These are phyloP conservation scores for Yamagishiella unicocca DNA, from an alignment of 139 green algal species.

Conservation along the genomic window DNA sequence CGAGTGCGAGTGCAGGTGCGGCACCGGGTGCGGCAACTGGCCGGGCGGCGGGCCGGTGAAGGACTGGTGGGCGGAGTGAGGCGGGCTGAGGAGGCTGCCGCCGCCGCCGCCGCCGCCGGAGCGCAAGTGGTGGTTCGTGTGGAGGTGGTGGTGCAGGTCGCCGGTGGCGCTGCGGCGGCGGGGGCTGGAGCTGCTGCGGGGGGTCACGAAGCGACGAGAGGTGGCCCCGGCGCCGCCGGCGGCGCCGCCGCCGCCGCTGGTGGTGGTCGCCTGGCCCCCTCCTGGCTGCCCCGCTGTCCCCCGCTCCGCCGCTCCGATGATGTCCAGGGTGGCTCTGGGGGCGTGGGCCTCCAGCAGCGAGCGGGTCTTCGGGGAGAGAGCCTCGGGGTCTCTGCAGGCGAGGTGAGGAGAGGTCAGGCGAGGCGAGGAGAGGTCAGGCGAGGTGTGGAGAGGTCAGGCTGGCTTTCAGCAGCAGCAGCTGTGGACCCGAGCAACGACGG, in stretches of 20 bases:
- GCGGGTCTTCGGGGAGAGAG: conserved; percentile 18
- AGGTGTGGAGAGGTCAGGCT: too few species aligned
- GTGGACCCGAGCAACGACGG: too few species aligned
- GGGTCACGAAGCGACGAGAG: not conserved
- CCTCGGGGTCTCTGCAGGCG: not conserved
- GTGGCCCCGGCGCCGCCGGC: not conserved
- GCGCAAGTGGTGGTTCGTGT: not conserved
- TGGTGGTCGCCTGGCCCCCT: too few species aligned
- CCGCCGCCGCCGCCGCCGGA: not conserved
- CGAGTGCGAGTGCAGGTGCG: not conserved
- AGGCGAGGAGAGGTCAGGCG: not conserved
- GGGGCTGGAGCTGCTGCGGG: not conserved
- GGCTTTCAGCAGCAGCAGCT: too few species aligned
- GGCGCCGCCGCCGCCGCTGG: not conserved
- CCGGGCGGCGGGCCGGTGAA: too few species aligned
- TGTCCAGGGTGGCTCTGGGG: not conserved
- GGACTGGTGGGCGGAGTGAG: not conserved
- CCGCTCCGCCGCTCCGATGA: not conserved
- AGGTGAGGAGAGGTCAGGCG: not conserved
- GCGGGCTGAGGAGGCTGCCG: not conserved
- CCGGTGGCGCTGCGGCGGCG: not conserved
- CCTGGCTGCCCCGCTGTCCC: conserved; percentile 1
- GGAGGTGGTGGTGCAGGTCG: not conserved
- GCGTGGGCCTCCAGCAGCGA: not conserved
- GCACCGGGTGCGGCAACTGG: not conserved